phyloP scores from a whole-genome alignment of 305 asterid species.

The Fraxinus baroniana region DNA sequence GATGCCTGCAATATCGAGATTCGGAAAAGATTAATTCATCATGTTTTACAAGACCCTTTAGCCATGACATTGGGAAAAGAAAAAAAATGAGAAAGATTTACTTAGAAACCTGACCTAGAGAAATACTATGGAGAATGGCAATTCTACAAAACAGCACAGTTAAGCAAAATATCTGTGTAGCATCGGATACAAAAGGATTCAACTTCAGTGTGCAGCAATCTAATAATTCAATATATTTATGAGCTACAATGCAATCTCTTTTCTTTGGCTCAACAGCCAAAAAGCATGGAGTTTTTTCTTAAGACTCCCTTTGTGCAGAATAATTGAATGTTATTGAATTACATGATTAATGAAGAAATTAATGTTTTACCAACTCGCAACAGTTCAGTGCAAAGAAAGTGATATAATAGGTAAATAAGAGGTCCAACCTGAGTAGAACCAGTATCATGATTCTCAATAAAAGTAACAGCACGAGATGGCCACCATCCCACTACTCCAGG shows the following conservation, averaged over 20 bases:
- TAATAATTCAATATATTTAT: not conserved
- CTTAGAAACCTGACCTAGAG: not conserved
- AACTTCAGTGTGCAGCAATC: not conserved
- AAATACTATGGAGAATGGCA: not conserved
- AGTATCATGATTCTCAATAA: constrained; percentile 97
- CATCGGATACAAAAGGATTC: not conserved
- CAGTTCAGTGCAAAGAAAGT: not conserved
- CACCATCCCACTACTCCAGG: constrained; percentile 99
- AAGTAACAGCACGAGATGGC: constrained; percentile 98
- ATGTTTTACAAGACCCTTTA: not conserved
- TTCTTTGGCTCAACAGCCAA: not conserved
- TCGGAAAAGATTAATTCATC: not conserved
- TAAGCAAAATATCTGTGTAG: not conserved
- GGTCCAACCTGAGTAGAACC: constrained; percentile 91
- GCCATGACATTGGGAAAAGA: not conserved
- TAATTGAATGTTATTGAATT: not conserved
- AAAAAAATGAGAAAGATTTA: not conserved
- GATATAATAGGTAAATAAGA: not conserved
- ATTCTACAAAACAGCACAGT: not conserved
- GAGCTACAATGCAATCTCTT: not conserved
- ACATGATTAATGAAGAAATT: not conserved
- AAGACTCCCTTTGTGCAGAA: not conserved
- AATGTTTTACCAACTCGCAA: not conserved
- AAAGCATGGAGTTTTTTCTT: not conserved
- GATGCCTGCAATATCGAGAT: not conserved